Evolutionary conservation across 192 early-diverging fungal genomes (phyloP).

Genomic region (Ramicandelaber brevisporus): DNA sequence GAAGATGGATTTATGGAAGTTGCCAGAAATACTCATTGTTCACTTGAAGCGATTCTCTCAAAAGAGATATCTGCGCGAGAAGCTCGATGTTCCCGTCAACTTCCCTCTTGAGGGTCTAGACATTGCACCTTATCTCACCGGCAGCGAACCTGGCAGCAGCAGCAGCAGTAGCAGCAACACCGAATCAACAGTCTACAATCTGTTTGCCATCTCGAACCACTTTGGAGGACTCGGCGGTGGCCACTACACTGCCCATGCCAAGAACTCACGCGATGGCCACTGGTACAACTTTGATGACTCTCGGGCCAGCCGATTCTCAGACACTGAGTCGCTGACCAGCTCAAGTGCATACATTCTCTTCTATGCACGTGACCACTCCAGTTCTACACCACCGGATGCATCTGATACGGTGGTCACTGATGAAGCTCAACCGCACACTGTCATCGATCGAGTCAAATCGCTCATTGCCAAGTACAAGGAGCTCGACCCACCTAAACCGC

Average conservation of each 20-base stretch:
- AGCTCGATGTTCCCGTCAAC: conserved; percentile 45
- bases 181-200: conserved; percentile 26
- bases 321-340: conserved; percentile 7
- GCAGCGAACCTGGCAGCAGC: conserved; percentile 5
- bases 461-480: no score
- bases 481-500: no score
- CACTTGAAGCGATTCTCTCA: conserved; percentile 63
- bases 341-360: conserved; percentile 19
- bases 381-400: conserved; percentile 1
- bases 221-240: conserved; percentile 63
- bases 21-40: conserved; percentile 55
- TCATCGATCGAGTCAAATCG: no score
- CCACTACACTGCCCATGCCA: conserved; percentile 64
- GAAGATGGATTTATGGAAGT: conserved; percentile 51
- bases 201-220: conserved; percentile 58
- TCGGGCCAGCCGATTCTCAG: conserved; percentile 17
- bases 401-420: background rate
- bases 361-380: conserved; percentile 10
- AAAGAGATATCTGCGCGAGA: conserved; percentile 33
- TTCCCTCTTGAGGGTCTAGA: conserved; percentile 38
- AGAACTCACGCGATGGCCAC: conserved; percentile 25
- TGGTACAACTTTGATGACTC: conserved; percentile 75
- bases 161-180: no score
- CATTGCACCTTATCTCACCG: conserved; percentile 18
- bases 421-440: no score